Conservation (phyloP, 495 filamentous ascomycete species). For the Aspergillus nanangensis region DNA sequence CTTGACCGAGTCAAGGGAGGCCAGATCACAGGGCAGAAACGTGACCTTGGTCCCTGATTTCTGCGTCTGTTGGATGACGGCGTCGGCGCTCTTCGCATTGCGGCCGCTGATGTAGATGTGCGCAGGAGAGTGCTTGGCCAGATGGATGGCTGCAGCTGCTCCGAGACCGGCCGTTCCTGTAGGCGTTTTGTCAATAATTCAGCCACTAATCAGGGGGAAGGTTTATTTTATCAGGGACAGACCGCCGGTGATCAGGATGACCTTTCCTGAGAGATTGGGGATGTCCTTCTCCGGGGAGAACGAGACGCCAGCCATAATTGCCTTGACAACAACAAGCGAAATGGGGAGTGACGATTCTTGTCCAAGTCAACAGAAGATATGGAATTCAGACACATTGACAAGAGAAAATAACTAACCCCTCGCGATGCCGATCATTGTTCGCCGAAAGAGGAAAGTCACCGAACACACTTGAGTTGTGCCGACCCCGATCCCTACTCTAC, state of each 20-base stretch:
- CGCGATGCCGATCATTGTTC: background rate
- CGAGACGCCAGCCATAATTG: background rate
- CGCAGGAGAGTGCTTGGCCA: slow-evolving; percentile 49
- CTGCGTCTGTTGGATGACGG: slow-evolving; percentile 31
- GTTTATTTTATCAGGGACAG: background rate
- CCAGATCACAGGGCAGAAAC: slow-evolving; percentile 40
- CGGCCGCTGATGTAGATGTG: slow-evolving; percentile 57
- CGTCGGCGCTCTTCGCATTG: slow-evolving; percentile 38
- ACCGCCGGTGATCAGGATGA: background rate
- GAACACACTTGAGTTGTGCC: background rate
- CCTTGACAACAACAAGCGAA: background rate
- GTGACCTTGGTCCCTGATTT: slow-evolving; percentile 20
- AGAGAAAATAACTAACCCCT: too few species aligned
- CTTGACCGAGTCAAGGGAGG: slow-evolving; percentile 40
- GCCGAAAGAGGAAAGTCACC: background rate
- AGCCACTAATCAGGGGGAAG: background rate
- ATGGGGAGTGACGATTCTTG: too few species aligned
- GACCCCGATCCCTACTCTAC: background rate
- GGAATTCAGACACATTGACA: too few species aligned
- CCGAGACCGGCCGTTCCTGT: slow-evolving; percentile 50
- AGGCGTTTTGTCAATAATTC: background rate
- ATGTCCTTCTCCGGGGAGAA: background rate
- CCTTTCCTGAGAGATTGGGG: background rate
- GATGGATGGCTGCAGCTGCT: slow-evolving; percentile 44
- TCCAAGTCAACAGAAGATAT: background rate